phyloP scores from a whole-genome alignment of 768 basidiomycete genomes.

The Amanita polypyramis region DNA sequence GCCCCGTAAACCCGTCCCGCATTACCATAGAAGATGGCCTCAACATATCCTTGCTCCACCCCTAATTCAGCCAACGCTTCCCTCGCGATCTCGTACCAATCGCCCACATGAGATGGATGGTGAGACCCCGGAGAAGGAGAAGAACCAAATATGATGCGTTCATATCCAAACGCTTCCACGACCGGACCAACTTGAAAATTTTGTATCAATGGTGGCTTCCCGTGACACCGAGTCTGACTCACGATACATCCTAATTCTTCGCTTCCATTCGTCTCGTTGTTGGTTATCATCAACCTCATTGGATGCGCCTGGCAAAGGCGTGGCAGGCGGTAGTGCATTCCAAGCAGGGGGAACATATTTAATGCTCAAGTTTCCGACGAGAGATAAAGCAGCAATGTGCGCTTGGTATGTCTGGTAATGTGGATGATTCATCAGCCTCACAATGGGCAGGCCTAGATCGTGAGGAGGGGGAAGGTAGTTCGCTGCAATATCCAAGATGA shows the following conservation, averaged over 20 bases:
- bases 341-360: slow-evolving; percentile 73
- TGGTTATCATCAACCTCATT: slow-evolving; percentile 35
- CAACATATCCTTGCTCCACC: slow-evolving; percentile 65
- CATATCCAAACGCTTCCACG: slow-evolving; percentile 76
- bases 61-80: slow-evolving; percentile 74
- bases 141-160: slow-evolving; percentile 77
- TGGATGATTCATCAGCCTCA: slow-evolving; percentile 72
- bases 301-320: slow-evolving; percentile 26
- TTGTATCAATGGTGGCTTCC: slow-evolving; percentile 4
- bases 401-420: slow-evolving; percentile 65
- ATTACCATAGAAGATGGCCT: slow-evolving; percentile 57
- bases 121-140: slow-evolving; percentile 48
- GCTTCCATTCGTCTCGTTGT: slow-evolving; percentile 49
- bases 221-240: slow-evolving; percentile 22
- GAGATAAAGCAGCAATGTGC: slow-evolving; percentile 60
- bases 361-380: slow-evolving; percentile 60
- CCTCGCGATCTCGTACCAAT: slow-evolving; percentile 77
- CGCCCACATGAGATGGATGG: slow-evolving; percentile 38
- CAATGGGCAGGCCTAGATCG: slow-evolving; percentile 58
- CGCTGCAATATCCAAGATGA: slow-evolving; percentile 27
- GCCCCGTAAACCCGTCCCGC: slow-evolving; percentile 36
- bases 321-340: slow-evolving; percentile 48
- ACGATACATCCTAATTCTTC: slow-evolving; percentile 81
- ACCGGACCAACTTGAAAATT: slow-evolving; percentile 60
- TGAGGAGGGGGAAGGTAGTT: slow-evolving; percentile 76